These are phyloP conservation scores for Colletotrichum eleusines DNA, from an alignment of 2,329 filamentous ascomycete genomes.

Conservation along the genomic window DNA sequence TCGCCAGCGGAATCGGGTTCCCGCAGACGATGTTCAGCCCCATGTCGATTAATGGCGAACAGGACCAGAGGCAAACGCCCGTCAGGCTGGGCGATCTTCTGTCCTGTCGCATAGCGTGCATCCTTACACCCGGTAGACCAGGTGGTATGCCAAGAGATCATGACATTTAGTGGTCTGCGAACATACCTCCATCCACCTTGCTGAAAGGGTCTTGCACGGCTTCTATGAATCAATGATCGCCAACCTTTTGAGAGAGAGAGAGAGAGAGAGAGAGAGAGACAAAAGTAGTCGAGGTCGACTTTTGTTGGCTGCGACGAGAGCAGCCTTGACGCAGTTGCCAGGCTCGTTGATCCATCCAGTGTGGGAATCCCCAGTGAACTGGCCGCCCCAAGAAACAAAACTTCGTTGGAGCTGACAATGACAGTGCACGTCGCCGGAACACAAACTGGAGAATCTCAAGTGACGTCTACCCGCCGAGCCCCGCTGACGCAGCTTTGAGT, in stretches of 20 bases:
- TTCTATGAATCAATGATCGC: not conserved
- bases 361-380: constrained; percentile 5
- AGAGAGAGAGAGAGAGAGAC: too few species aligned
- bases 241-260: not conserved
- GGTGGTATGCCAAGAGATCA: not conserved
- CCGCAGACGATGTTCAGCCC: constrained; percentile 1
- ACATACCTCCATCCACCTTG: not conserved
- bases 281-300: not conserved
- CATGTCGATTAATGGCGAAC: constrained; percentile 14
- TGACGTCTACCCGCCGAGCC: constrained; percentile 15
- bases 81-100: not conserved
- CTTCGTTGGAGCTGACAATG: not conserved
- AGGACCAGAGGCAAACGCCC: not conserved
- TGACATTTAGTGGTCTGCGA: not conserved
- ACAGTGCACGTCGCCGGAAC: not conserved
- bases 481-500: constrained; percentile 35
- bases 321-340: not conserved
- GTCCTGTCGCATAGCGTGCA: not conserved
- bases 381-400: not conserved
- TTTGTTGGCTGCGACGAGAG: not conserved
- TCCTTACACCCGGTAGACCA: constrained; percentile 1
- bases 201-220: not conserved
- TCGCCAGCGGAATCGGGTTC: constrained; percentile 13
- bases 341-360: not conserved
- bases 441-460: not conserved